Evolutionary conservation across 2,329 filamentous ascomycete species (phyloP).

Genomic region (Ophiostoma piceae): DNA sequence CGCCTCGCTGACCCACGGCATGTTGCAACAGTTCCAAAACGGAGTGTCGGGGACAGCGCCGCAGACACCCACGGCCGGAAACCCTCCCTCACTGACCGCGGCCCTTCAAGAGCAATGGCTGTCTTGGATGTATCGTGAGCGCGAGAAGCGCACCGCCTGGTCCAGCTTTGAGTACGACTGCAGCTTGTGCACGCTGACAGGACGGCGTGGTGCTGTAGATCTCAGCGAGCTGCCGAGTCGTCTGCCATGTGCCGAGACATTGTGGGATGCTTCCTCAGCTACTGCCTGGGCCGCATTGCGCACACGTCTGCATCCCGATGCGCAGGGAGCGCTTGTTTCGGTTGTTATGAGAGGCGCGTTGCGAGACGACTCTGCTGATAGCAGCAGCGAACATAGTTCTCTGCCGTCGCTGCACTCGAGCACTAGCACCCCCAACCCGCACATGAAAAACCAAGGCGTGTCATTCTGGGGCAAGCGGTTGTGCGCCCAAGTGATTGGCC

Average conservation of each 20-base stretch:
- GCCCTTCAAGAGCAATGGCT: constrained; percentile 26
- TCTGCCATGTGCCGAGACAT: constrained; percentile 31
- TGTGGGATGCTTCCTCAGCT: constrained; percentile 33
- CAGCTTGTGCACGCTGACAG: constrained; percentile 33
- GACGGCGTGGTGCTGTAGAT: constrained; percentile 31
- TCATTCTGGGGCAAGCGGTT: constrained; percentile 32
- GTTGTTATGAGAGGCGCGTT: constrained; percentile 25
- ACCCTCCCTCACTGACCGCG: not conserved
- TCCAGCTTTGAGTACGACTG: constrained; percentile 35
- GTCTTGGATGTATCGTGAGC: constrained; percentile 30
- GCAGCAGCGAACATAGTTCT: constrained; percentile 4
- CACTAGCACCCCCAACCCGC: not conserved
- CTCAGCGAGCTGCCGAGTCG: constrained; percentile 31
- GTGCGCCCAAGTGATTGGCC: constrained; percentile 32
- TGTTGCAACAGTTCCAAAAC: not conserved
- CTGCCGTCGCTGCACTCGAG: not conserved
- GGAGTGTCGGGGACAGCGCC: not conserved
- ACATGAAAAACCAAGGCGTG: not conserved
- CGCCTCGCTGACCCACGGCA: not conserved
- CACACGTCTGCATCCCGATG: constrained; percentile 25
- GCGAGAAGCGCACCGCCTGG: constrained; percentile 31
- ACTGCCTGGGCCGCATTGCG: constrained; percentile 31
- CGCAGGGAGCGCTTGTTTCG: constrained; percentile 25
- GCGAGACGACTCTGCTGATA: constrained; percentile 18
- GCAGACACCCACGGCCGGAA: constrained; percentile 19